Conservation (phyloP, 257 asterid species). For the Penstemon barbatus region DNA sequence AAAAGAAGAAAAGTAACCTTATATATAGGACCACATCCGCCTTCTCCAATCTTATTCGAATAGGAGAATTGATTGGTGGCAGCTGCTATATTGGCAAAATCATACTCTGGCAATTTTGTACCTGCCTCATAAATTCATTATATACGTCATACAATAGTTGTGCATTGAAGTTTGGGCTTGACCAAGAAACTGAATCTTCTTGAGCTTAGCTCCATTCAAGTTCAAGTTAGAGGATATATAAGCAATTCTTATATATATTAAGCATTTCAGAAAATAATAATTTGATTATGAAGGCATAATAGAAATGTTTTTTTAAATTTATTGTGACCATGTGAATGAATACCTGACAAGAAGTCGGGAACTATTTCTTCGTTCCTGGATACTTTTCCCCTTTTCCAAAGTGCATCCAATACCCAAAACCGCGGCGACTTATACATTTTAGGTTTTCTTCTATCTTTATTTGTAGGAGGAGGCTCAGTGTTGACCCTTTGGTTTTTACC, state of each 20-base stretch:
- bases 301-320: background rate
- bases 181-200: background rate
- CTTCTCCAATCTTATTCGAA: slow-evolving; percentile 16
- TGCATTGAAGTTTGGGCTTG: background rate
- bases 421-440: slow-evolving; percentile 23
- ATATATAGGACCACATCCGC: background rate
- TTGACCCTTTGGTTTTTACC: slow-evolving; percentile 7
- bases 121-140: slow-evolving; percentile 18
- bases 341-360: slow-evolving; percentile 24
- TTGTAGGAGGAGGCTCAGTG: slow-evolving; percentile 15
- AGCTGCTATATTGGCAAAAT: slow-evolving; percentile 24
- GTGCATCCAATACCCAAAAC: slow-evolving; percentile 30
- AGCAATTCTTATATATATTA: background rate
- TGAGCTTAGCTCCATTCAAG: background rate
- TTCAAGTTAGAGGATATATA: background rate
- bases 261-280: background rate
- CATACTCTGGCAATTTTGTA: background rate
- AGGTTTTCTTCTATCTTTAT: slow-evolving; percentile 22
- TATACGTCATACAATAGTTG: background rate
- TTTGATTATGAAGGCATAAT: background rate
- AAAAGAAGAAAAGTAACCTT: slow-evolving; percentile 22
- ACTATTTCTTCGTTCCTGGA: slow-evolving; percentile 22
- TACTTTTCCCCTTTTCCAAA: slow-evolving; percentile 33
- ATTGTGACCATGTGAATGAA: background rate
- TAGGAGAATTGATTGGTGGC: slow-evolving; percentile 29